Evolutionary conservation across 1,139 yeast species (phyloP).

Genomic region (Scheffersomyces illinoinensis): DNA sequence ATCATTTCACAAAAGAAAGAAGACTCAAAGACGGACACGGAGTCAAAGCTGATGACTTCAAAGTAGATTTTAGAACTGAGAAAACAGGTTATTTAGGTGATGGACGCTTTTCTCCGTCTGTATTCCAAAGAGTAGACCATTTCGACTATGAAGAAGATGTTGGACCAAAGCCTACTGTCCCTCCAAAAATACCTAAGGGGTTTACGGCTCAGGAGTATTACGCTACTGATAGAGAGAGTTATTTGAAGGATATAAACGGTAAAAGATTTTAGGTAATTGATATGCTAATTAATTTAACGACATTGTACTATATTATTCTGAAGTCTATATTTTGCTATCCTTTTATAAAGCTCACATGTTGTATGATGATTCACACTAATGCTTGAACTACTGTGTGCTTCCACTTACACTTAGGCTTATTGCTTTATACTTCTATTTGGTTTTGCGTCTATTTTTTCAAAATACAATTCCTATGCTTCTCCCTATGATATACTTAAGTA

Average conservation of each 20-base stretch:
- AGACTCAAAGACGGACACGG: slow-evolving; percentile 23
- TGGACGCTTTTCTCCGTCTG: slow-evolving; percentile 42
- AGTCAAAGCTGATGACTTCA: slow-evolving; percentile 20
- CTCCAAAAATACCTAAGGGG: slow-evolving; percentile 58
- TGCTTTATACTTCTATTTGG: no score
- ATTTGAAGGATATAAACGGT: slow-evolving; percentile 46
- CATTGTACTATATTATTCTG: not conserved
- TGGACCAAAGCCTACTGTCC: slow-evolving; percentile 46
- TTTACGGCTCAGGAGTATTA: slow-evolving; percentile 50
- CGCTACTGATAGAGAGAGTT: slow-evolving; percentile 42
- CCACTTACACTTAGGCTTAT: no score
- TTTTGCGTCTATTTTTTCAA: no score
- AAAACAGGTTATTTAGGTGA: slow-evolving; percentile 26
- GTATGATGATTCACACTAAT: not conserved
- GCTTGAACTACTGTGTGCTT: not conserved
- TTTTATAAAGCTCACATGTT: not conserved
- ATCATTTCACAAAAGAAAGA: slow-evolving; percentile 29
- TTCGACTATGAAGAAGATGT: slow-evolving; percentile 20
- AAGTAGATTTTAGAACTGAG: slow-evolving; percentile 16
- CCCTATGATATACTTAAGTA: no score
- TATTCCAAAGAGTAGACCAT: slow-evolving; percentile 25
- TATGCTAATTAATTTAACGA: not conserved
- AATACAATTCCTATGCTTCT: no score
- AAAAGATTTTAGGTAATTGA: slow-evolving; percentile 16
- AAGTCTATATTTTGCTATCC: no score